Base-by-base conservation (phyloP, 1,284 basidiomycete genomes). In the Dichomitus squalens region DNA sequence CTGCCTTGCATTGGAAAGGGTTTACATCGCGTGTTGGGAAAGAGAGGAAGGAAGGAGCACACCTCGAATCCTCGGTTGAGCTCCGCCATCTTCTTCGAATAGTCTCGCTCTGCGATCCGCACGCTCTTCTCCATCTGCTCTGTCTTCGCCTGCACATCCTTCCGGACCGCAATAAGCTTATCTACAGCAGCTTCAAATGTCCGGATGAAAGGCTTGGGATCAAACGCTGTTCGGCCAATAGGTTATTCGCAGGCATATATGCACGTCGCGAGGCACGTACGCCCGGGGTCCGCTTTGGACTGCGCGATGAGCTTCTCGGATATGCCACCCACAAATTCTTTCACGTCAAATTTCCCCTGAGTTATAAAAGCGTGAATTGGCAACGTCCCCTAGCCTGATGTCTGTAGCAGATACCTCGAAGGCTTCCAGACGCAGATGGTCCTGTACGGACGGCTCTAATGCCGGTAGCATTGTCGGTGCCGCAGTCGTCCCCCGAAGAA, bases 101-200 rank as follows among this genome's bases (percentile, higher is more conserved):
- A 99, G 65, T 98, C 95, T 56, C 93, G 78, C 73, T 99, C 96
- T 6, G 95, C 89, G 1, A 92, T 85, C 49, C 92, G 83, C 14
- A 98, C 96, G 60, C 88, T 89, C 73, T 93, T 93, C 75, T 98
- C 95, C 77, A 97, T 90, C 68, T 92, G 88, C 69, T 95, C 90
- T 0, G 93, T 95, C 72, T 91, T 90, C 12, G 86, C 80, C 60
- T 96, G 91, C 4, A 98, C 91, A 74, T 96, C 90, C 64, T 90
- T 89, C 31, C 96, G 83, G 4, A 98, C 83, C 2, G 86, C 79
- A 49, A 97, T 90, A 31, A 99, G 84, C 55, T 84, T 84, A 73
- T 97, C 95, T 5, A 98, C 86, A 0, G 94, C 91, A 12, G 87
- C 85, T 68, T 98, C 96, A 66, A 99, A 96, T 0, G 92, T 94